phyloP scores from a whole-genome alignment of 371 early-diverging fungal genomes.

The Umbelopsis sp. region DNA sequence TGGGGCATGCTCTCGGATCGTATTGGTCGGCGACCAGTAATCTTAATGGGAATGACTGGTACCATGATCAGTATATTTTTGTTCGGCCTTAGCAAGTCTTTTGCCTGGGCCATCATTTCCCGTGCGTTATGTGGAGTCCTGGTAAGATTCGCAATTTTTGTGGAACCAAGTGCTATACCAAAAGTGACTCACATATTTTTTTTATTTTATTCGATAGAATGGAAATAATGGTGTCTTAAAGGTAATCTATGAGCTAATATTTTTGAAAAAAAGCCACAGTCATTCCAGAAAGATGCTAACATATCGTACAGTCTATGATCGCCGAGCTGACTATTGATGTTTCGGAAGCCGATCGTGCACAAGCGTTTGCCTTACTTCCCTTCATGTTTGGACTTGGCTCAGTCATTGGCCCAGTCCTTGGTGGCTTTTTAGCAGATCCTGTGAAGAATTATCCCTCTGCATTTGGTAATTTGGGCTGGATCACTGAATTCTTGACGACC shows the following conservation, averaged over 20 bases:
- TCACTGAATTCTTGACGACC: slow-evolving; percentile 58
- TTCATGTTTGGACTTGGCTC: slow-evolving; percentile 60
- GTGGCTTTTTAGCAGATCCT: slow-evolving; percentile 82
- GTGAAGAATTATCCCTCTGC: slow-evolving; percentile 64
- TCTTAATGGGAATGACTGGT: slow-evolving; percentile 79
- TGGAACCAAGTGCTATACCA: not conserved
- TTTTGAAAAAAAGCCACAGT: not conserved
- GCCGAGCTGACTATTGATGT: slow-evolving; percentile 77
- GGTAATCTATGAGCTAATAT: slow-evolving; percentile 23
- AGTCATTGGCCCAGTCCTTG: slow-evolving; percentile 76
- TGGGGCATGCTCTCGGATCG: slow-evolving; percentile 75
- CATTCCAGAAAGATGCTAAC: not conserved
- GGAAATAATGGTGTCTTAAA: slow-evolving; percentile 88
- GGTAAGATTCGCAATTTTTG: slow-evolving; percentile 24
- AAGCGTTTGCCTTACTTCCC: slow-evolving; percentile 60
- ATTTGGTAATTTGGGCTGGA: slow-evolving; percentile 58
- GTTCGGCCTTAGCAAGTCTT: slow-evolving; percentile 78
- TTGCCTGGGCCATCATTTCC: slow-evolving; percentile 67
- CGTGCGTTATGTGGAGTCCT: slow-evolving; percentile 76
- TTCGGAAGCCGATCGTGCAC: slow-evolving; percentile 43
- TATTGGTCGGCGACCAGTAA: slow-evolving; percentile 72
- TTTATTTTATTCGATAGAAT: slow-evolving; percentile 26
- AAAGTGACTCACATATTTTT: not conserved
- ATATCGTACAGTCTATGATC: slow-evolving; percentile 54
- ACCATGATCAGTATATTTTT: slow-evolving; percentile 66